phyloP scores from a whole-genome alignment of 176 grass and related monocot species.

The Pontederia crassipes region DNA sequence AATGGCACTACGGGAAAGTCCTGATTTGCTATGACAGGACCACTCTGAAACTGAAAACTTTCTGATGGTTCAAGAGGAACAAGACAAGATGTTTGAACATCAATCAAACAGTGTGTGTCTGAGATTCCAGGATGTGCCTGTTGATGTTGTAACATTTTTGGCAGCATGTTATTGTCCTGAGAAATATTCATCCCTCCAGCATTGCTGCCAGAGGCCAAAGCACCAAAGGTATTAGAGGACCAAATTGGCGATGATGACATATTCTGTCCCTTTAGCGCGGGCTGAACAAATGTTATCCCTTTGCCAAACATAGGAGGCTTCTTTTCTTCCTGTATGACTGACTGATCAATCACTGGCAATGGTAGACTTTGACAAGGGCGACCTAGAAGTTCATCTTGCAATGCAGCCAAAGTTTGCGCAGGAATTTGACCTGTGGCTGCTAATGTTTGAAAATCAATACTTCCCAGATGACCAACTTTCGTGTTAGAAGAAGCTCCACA shows the following conservation, averaged over 20 bases:
- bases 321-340: conserved; percentile 48
- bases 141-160: conserved; percentile 49
- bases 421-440: conserved; percentile 82
- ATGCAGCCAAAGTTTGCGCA: conserved; percentile 68
- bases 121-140: conserved; percentile 42
- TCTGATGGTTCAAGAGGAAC: conserved; percentile 59
- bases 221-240: conserved; percentile 50
- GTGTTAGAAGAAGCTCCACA: conserved; percentile 52
- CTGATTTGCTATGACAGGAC: conserved; percentile 17
- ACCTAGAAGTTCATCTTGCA: conserved; percentile 86
- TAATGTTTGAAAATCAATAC: conserved; percentile 74
- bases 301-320: conserved; percentile 43
- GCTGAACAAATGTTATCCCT: conserved; percentile 89
- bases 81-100: conserved; percentile 82
- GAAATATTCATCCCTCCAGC: conserved; percentile 32
- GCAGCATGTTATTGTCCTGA: conserved; percentile 38
- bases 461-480: conserved; percentile 54
- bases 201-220: conserved; percentile 22
- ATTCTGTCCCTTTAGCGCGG: conserved; percentile 48
- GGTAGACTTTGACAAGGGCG: conserved; percentile 40
- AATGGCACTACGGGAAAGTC: background rate
- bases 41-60: conserved; percentile 38
- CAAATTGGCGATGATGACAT: conserved; percentile 52
- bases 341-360: conserved; percentile 45
- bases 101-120: conserved; percentile 40